These are phyloP conservation scores for Colletotrichum costaricense DNA, from an alignment of 2,329 filamentous ascomycete genomes.

Conservation along the genomic window DNA sequence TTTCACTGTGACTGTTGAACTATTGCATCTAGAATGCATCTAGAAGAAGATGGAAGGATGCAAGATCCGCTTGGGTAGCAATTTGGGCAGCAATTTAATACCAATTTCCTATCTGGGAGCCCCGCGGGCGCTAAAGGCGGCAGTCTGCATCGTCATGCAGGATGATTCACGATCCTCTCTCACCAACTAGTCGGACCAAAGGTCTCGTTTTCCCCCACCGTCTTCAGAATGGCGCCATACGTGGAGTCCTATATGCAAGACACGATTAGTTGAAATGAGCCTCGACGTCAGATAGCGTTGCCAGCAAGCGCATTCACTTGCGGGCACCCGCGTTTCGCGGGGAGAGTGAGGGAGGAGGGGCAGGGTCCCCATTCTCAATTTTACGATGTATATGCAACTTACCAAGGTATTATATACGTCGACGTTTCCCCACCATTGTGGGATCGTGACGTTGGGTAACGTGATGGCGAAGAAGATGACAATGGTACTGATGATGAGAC, in stretches of 20 bases:
- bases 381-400: background rate
- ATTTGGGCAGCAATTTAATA: constrained; percentile 28
- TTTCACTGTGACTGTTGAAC: background rate
- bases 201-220: constrained; percentile 39
- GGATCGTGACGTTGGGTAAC: constrained; percentile 49
- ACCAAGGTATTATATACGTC: constrained; percentile 48
- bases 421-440: constrained; percentile 65
- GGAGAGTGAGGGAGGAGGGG: background rate
- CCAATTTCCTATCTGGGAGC: background rate
- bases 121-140: constrained; percentile 21
- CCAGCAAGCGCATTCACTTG: background rate
- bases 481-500: constrained; percentile 50
- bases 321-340: background rate
- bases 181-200: constrained; percentile 49
- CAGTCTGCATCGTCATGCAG: constrained; percentile 21
- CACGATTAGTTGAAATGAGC: background rate
- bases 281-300: background rate
- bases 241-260: constrained; percentile 38
- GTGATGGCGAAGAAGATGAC: constrained; percentile 44
- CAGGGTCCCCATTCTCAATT: background rate
- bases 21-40: background rate
- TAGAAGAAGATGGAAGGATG: background rate
- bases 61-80: constrained; percentile 18
- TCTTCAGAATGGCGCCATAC: constrained; percentile 39
- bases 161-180: constrained; percentile 24